A percentile compares a stretch with the other conserved stretches of the same genome.
phyloP scores from a whole-genome alignment of 768 basidiomycete species.

The Trametes punicea region DNA sequence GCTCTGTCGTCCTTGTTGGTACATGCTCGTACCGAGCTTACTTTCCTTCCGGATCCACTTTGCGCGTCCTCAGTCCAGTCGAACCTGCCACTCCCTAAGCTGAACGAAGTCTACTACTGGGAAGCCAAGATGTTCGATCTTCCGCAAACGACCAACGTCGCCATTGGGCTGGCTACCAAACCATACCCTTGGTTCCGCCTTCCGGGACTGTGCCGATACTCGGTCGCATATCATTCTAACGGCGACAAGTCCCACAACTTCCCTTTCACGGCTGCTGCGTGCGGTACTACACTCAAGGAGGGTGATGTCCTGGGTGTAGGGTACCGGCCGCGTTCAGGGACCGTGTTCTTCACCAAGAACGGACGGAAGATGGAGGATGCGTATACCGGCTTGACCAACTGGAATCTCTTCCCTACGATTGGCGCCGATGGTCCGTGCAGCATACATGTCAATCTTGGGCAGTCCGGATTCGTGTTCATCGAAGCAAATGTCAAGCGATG shows the following conservation, averaged over 20 bases:
- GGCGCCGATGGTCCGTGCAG: constrained; percentile 96
- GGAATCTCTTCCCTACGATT: constrained; percentile 96
- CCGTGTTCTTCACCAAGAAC: constrained; percentile 99
- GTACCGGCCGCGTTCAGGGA: constrained; percentile 93
- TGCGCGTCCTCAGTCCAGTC: constrained; percentile 95
- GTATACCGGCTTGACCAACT: constrained; percentile 81
- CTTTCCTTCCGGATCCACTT: constrained; percentile 94
- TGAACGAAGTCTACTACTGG: constrained; percentile 99
- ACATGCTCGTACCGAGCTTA: constrained; percentile 94
- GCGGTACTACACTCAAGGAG: constrained; percentile 83
- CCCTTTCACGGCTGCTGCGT: constrained; percentile 84
- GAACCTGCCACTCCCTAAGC: constrained; percentile 92
- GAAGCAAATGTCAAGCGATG: constrained; percentile 99
- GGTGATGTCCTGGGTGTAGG: constrained; percentile 96
- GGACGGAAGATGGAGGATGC: constrained; percentile 97
- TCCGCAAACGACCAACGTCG: constrained; percentile 80
- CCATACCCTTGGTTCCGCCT: constrained; percentile 95
- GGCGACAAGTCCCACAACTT: constrained; percentile 98
- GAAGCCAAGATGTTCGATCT: constrained; percentile 99
- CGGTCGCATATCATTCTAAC: constrained; percentile 92
- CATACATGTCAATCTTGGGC: constrained; percentile 96
- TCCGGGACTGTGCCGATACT: constrained; percentile 81
- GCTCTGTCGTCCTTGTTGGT: constrained; percentile 90
- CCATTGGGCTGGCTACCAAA: constrained; percentile 93
- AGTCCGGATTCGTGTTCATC: constrained; percentile 97